Evolutionary conservation across 345 rosid species (phyloP).

Genomic region (Kandelia obovata): DNA sequence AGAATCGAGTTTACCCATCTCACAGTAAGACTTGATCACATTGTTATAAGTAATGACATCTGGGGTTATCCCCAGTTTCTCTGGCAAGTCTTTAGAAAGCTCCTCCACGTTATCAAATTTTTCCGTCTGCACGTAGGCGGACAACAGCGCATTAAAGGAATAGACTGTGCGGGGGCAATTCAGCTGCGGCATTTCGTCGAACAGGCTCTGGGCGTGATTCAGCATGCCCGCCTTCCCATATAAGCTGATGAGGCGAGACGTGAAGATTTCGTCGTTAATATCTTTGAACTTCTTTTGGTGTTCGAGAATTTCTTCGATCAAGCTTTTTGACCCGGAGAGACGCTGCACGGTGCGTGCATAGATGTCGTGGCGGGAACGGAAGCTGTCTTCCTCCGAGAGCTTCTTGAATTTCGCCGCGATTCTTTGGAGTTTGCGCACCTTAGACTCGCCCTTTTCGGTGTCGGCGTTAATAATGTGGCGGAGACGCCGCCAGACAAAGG

Average conservation of each 20-base stretch:
- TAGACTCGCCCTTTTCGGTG: background rate
- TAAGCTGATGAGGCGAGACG: conserved; percentile 41
- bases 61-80: conserved; percentile 42
- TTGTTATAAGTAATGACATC: conserved; percentile 55
- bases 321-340: conserved; percentile 40
- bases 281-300: conserved; percentile 59
- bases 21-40: conserved; percentile 52
- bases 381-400: conserved; percentile 4
- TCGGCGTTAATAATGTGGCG: conserved; percentile 10
- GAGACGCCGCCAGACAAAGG: background rate
- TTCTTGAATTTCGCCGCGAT: conserved; percentile 14
- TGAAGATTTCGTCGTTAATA: conserved; percentile 55
- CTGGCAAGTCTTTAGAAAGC: conserved; percentile 42
- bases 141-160: conserved; percentile 60
- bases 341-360: conserved; percentile 14
- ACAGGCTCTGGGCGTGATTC: conserved; percentile 61
- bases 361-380: conserved; percentile 13
- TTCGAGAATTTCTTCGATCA: conserved; percentile 62
- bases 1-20: conserved; percentile 42
- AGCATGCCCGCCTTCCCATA: conserved; percentile 60
- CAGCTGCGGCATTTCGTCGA: conserved; percentile 66
- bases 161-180: conserved; percentile 52
- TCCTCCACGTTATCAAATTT: conserved; percentile 41
- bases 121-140: conserved; percentile 52
- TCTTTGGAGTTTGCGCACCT: conserved; percentile 4